Percentiles rank a stretch among this genome's conserved stretches.
Evolutionary conservation across 2,329 filamentous ascomycete genomes (phyloP).

Genomic region (Fusarium illudens): DNA sequence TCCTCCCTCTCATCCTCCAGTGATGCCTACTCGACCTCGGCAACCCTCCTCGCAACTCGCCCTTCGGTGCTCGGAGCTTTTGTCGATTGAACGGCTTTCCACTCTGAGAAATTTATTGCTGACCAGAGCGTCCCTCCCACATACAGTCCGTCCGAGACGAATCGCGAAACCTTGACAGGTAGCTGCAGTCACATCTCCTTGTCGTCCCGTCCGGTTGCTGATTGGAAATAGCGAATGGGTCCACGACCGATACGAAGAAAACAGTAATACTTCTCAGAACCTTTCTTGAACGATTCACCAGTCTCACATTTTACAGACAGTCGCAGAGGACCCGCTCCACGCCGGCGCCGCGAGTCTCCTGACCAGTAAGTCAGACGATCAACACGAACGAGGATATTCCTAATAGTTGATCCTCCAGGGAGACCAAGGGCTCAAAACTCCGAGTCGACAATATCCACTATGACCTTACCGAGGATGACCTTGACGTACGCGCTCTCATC

Average conservation of each 20-base stretch:
- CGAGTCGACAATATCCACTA: conserved; percentile 93
- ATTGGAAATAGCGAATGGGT: conserved; percentile 79
- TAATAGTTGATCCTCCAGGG: conserved; percentile 49
- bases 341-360: conserved; percentile 55
- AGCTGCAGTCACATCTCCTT: conserved; percentile 41
- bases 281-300: conserved; percentile 4
- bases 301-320: conserved; percentile 46
- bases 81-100: conserved; percentile 44
- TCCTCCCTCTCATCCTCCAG: conserved; percentile 43
- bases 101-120: conserved; percentile 50
- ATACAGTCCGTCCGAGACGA: conserved; percentile 70
- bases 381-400: conserved; percentile 17
- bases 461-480: conserved; percentile 84
- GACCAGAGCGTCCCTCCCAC: conserved; percentile 48
- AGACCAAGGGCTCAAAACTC: conserved; percentile 71
- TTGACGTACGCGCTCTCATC: conserved; percentile 66
- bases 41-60: conserved; percentile 43
- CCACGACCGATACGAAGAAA: conserved; percentile 87
- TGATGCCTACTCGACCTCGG: conserved; percentile 42
- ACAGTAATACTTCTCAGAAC: conserved; percentile 56
- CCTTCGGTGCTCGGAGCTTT: conserved; percentile 44
- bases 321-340: conserved; percentile 53
- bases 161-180: conserved; percentile 76
- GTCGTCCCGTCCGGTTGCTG: conserved; percentile 8
- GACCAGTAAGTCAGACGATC: conserved; percentile 45